phyloP scores from a whole-genome alignment of 129 eudicot genomes.

The Artemisia tridentata region DNA sequence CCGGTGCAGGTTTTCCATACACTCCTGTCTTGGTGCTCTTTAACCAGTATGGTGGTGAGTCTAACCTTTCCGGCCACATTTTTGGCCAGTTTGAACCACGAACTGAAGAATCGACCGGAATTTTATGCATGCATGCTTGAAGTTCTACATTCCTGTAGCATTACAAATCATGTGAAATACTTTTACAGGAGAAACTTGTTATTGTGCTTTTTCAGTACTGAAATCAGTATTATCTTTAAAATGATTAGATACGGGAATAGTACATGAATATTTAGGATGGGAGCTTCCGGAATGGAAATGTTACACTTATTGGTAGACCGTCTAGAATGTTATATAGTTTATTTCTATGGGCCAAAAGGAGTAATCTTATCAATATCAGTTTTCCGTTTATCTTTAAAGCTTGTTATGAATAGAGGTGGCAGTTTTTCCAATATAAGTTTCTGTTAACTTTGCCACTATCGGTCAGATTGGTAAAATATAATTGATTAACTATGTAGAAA shows the following conservation, averaged over 20 bases:
- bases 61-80: slow-evolving; percentile 59
- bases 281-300: background rate
- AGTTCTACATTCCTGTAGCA: slow-evolving; percentile 57
- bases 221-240: background rate
- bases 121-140: slow-evolving; percentile 61
- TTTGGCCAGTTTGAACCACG: slow-evolving; percentile 60
- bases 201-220: too few relatives aligned
- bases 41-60: slow-evolving; percentile 56
- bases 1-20: slow-evolving; percentile 50
- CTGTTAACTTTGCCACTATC: too few relatives aligned
- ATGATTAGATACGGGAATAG: too few relatives aligned
- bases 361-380: background rate
- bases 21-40: slow-evolving; percentile 48
- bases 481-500: too few relatives aligned
- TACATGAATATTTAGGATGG: background rate
- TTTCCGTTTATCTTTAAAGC: background rate
- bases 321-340: background rate
- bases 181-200: too few relatives aligned
- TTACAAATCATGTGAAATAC: slow-evolving; percentile 9
- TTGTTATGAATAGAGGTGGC: too few relatives aligned
- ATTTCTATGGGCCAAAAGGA: background rate
- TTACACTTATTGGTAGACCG: background rate
- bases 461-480: too few relatives aligned
- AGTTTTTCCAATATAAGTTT: too few relatives aligned
- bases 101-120: slow-evolving; percentile 38